These are phyloP conservation scores for Kluyveromyces wickerhamii DNA, from an alignment of 805 yeast species.

Conservation along the genomic window DNA sequence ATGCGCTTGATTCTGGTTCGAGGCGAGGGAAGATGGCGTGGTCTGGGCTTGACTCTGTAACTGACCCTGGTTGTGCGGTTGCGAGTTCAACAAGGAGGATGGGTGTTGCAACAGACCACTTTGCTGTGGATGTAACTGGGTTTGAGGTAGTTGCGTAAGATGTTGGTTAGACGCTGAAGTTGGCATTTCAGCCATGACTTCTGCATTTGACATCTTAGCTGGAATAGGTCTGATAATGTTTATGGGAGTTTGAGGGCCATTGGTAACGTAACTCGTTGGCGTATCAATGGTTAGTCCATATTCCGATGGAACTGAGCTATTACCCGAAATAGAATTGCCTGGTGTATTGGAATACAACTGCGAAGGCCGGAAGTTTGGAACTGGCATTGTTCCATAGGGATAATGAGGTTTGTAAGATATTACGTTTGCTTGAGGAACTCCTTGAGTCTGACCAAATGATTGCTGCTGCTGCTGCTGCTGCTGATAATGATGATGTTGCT, in stretches of 20 bases:
- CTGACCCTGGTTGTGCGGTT: too few species aligned
- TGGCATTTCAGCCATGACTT: too few species aligned
- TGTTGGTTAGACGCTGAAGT: too few species aligned
- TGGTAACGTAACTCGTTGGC: background rate
- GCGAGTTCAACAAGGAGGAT: too few species aligned
- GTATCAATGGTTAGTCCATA: conserved; percentile 5
- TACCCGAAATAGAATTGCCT: conserved; percentile 1
- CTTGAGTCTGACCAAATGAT: background rate
- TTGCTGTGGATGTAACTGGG: too few species aligned
- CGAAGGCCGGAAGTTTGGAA: conserved; percentile 1
- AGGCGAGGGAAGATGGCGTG: too few species aligned
- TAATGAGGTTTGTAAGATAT: conserved; percentile 9
- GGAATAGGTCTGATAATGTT: conserved; percentile 4
- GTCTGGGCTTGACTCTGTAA: too few species aligned
- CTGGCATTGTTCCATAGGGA: conserved; percentile 10
- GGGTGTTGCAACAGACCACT: too few species aligned
- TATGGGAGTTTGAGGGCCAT: conserved; percentile 1
- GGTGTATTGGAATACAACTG: conserved; percentile 7
- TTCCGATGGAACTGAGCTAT: conserved; percentile 5
- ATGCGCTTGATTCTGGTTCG: too few species aligned
- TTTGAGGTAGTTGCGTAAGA: too few species aligned
- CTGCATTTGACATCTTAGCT: background rate
- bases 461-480: background rate
- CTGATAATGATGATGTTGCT: background rate
- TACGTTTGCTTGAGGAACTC: conserved; percentile 5